Evolutionary conservation across 805 yeast species (phyloP).

Genomic region (Wickerhamiella azyma): DNA sequence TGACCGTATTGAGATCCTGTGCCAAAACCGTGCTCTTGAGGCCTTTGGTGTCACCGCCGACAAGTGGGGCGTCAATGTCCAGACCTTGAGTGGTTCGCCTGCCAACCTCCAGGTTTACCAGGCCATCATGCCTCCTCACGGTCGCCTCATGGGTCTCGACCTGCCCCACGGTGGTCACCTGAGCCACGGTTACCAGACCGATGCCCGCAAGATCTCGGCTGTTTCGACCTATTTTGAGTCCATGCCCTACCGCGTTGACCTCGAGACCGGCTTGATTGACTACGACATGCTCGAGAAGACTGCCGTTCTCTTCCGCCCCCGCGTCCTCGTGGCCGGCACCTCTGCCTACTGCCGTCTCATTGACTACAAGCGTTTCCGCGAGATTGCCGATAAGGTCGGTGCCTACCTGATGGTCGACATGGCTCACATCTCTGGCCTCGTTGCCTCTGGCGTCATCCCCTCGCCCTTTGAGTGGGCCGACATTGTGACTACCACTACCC

Average conservation of each 20-base stretch:
- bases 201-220: slow-evolving; percentile 81
- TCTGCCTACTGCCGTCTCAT: slow-evolving; percentile 95
- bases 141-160: slow-evolving; percentile 94
- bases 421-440: slow-evolving; percentile 96
- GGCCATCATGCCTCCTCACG: slow-evolving; percentile 89
- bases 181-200: slow-evolving; percentile 97
- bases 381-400: slow-evolving; percentile 93
- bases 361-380: slow-evolving; percentile 92
- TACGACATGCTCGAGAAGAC: slow-evolving; percentile 88
- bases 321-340: slow-evolving; percentile 93
- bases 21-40: slow-evolving; percentile 87
- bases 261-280: slow-evolving; percentile 87
- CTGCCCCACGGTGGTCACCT: slow-evolving; percentile 98
- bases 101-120: slow-evolving; percentile 95
- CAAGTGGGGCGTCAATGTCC: slow-evolving; percentile 97
- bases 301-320: slow-evolving; percentile 88
- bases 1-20: slow-evolving; percentile 81
- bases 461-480: slow-evolving; percentile 96
- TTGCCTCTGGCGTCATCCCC: slow-evolving; percentile 90
- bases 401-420: slow-evolving; percentile 93
- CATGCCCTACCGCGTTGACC: slow-evolving; percentile 93
- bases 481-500: slow-evolving; percentile 96
- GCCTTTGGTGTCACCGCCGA: slow-evolving; percentile 72
- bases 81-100: slow-evolving; percentile 92
- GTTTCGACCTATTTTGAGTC: slow-evolving; percentile 95